phyloP scores from a whole-genome alignment of 306 rosid genomes.

The Quercus ilex region DNA sequence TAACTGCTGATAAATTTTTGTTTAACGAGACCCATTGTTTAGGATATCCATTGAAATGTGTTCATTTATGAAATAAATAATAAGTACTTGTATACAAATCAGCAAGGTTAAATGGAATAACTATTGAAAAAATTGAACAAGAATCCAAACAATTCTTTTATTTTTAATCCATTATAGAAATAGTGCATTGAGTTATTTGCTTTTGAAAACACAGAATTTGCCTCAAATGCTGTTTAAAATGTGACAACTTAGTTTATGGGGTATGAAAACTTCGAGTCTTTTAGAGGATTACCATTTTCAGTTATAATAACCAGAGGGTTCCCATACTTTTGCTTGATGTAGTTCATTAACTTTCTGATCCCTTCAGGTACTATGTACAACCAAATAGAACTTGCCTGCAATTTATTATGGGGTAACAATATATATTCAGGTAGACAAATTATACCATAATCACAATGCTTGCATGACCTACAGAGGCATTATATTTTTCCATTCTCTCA shows the following conservation, averaged over 20 bases:
- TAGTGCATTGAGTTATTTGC: neutral
- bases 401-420: neutral
- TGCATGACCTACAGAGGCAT: neutral
- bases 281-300: constrained; percentile 68
- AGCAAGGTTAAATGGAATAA: too few relatives aligned
- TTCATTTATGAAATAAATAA: too few relatives aligned
- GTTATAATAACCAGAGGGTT: constrained; percentile 79
- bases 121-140: too few relatives aligned
- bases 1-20: too few relatives aligned
- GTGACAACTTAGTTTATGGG: neutral
- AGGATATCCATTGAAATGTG: too few relatives aligned
- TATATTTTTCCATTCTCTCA: too few relatives aligned
- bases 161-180: neutral
- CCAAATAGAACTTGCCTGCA: constrained; percentile 83
- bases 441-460: neutral
- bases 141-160: neutral
- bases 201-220: neutral
- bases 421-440: neutral
- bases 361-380: constrained; percentile 78
- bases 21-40: too few relatives aligned
- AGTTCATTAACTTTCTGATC: constrained; percentile 64
- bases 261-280: neutral
- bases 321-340: constrained; percentile 67
- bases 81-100: too few relatives aligned
- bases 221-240: neutral